Conservation (phyloP, 139 green algal species). For the Coccomyxa sp. region DNA sequence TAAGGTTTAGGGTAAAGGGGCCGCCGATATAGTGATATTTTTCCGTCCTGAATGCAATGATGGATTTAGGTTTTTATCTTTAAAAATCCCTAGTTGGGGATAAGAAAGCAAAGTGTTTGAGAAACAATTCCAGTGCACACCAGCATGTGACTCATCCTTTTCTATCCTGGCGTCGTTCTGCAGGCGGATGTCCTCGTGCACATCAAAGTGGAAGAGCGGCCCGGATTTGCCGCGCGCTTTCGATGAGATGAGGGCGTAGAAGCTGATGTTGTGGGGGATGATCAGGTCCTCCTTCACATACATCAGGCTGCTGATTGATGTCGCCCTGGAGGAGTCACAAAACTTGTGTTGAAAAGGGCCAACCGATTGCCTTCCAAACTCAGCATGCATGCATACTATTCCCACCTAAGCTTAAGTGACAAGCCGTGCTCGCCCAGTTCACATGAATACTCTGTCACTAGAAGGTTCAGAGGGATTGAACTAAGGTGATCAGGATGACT, state of each 20-base stretch:
- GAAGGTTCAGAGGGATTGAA: too few relatives aligned
- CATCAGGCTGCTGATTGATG: constrained; percentile 76
- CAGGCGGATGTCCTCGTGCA: constrained; percentile 82
- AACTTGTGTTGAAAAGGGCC: background rate
- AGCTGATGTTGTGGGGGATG: constrained; percentile 85
- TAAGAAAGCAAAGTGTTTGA: too few relatives aligned
- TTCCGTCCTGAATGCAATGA: too few relatives aligned
- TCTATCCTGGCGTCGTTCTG: constrained; percentile 79
- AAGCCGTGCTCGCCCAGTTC: too few relatives aligned
- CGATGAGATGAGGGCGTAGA: constrained; percentile 95
- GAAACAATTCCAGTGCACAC: constrained; percentile 20
- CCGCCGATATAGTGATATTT: too few relatives aligned
- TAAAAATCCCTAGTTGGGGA: too few relatives aligned
- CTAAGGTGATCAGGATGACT: too few relatives aligned
- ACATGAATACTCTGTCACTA: too few relatives aligned
- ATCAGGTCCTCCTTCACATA: constrained; percentile 98
- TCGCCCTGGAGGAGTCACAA: constrained; percentile 9
- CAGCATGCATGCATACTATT: background rate
- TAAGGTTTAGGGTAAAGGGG: too few relatives aligned
- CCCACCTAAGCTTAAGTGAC: background rate
- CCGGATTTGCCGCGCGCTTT: constrained; percentile 88
- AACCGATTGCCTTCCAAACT: background rate
- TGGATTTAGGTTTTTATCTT: too few relatives aligned
- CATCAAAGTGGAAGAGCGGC: constrained; percentile 94
- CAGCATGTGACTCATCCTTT: constrained; percentile 78